Conservation (phyloP, 2,329 filamentous ascomycete genomes). For the Emericellopsis cladophorae region DNA sequence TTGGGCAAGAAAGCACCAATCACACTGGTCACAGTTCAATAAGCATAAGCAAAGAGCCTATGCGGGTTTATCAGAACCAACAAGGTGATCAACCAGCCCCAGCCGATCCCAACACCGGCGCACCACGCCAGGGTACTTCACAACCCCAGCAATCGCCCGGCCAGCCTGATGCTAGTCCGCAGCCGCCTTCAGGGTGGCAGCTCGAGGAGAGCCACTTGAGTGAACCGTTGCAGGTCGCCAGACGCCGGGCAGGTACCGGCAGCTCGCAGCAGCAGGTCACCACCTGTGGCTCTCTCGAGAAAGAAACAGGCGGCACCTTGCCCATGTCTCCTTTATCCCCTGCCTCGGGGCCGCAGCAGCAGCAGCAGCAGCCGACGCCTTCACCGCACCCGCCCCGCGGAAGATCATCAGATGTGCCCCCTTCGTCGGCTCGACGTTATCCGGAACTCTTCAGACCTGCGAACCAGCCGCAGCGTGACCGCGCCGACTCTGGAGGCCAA, state of each 20-base stretch:
- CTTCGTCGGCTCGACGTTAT: slow-evolving; percentile 36
- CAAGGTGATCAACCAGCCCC: background rate
- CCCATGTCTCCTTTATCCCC: slow-evolving; percentile 2
- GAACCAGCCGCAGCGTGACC: slow-evolving; percentile 3
- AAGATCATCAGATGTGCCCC: slow-evolving; percentile 21
- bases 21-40: slow-evolving; percentile 1
- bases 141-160: slow-evolving; percentile 2
- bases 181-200: slow-evolving; percentile 35
- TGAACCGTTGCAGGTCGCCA: slow-evolving; percentile 30
- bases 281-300: slow-evolving; percentile 29
- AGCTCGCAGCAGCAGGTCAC: slow-evolving; percentile 17
- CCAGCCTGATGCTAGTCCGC: slow-evolving; percentile 5
- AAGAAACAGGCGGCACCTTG: slow-evolving; percentile 30
- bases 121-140: background rate
- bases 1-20: slow-evolving; percentile 1
- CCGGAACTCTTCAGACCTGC: slow-evolving; percentile 29
- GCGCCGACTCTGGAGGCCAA: background rate
- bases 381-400: background rate
- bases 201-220: slow-evolving; percentile 40
- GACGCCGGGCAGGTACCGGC: slow-evolving; percentile 18
- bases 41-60: slow-evolving; percentile 1
- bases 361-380: background rate
- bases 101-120: background rate
- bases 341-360: background rate
- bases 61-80: slow-evolving; percentile 1